Base-by-base conservation (phyloP, 345 rosid species). In the Hibiscus mutabilis region DNA sequence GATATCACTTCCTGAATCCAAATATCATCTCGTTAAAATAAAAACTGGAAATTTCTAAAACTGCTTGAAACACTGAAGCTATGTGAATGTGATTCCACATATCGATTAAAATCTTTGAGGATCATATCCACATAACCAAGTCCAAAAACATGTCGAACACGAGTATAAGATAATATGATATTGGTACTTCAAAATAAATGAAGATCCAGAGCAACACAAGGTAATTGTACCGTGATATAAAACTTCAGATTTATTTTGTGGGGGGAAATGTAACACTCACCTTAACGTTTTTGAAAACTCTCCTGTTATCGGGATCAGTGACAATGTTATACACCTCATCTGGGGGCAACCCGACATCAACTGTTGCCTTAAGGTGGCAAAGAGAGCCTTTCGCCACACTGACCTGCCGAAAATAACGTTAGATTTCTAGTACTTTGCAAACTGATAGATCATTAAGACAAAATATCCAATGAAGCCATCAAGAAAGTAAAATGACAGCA, bases 261-360 rank as follows among this genome's bases (percentile, higher is more conserved):
- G 57, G 14, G 40, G 1, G 64, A 58, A 56, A 25, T 13, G 16
- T 11, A 46, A 24, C 46, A 61, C 60, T 71, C 62, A 90, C 98
- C 93, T 94, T 83, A 74, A 94, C 82, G 77, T 87, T 94, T 84
- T 94, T 94, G 87, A 94, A 94, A 69, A 94, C 96, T 73, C 96
- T 88, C 83, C 84, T 85, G 21, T 94, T 94, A 75, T 91, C 95
- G 49, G 98, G 96, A 70, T 94, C 96, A 18, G 80, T 91, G 56
- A 91, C 93, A 60, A 94, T 87, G 74, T 94, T 77, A 57, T 84
- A 94, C 13, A 87, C 88, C 3, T 95, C 91, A 80, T 91, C 97
- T 4, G 97, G 97, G 2, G 98, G 98, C 79, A 91, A 82, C 29
- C 97, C 97, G 49, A 89, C 82, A 67, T 88, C 67, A 18, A 84